A percentile compares a stretch with the other conserved stretches of the same genome.
Evolutionary conservation across 2,329 filamentous ascomycete species (phyloP).

Genomic region (Arachnomyces sp.): DNA sequence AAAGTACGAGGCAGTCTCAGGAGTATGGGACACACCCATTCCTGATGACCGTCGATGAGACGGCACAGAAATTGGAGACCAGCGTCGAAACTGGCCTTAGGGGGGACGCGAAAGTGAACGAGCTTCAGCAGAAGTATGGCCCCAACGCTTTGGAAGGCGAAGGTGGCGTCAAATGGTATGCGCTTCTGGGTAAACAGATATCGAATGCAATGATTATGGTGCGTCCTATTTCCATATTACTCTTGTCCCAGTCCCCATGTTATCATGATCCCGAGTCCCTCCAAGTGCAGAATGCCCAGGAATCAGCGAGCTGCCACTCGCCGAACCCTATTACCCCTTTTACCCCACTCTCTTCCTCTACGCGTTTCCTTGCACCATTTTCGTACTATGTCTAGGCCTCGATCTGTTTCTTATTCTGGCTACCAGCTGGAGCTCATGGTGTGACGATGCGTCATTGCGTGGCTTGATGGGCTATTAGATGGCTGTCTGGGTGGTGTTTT

Average conservation of each 20-base stretch:
- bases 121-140: slow-evolving; percentile 41
- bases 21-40: slow-evolving; percentile 27
- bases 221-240: slow-evolving; percentile 7
- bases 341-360: too few species aligned
- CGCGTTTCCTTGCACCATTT: too few species aligned
- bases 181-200: slow-evolving; percentile 45
- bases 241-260: not conserved
- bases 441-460: too few species aligned
- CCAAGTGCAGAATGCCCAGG: too few species aligned
- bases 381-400: too few species aligned
- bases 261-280: too few species aligned
- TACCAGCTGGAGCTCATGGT: too few species aligned
- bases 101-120: slow-evolving; percentile 33
- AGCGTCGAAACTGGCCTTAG: slow-evolving; percentile 42
- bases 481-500: too few species aligned
- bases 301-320: too few species aligned
- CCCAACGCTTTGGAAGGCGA: slow-evolving; percentile 42
- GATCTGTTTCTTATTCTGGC: too few species aligned
- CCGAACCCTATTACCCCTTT: too few species aligned
- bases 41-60: slow-evolving; percentile 26
- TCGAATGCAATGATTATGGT: slow-evolving; percentile 50
- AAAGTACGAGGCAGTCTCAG: slow-evolving; percentile 9
- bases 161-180: slow-evolving; percentile 38
- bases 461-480: too few species aligned
- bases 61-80: slow-evolving; percentile 38